phyloP scores from a whole-genome alignment of 1,284 basidiomycete genomes.

The Ganoderma multipileum region DNA sequence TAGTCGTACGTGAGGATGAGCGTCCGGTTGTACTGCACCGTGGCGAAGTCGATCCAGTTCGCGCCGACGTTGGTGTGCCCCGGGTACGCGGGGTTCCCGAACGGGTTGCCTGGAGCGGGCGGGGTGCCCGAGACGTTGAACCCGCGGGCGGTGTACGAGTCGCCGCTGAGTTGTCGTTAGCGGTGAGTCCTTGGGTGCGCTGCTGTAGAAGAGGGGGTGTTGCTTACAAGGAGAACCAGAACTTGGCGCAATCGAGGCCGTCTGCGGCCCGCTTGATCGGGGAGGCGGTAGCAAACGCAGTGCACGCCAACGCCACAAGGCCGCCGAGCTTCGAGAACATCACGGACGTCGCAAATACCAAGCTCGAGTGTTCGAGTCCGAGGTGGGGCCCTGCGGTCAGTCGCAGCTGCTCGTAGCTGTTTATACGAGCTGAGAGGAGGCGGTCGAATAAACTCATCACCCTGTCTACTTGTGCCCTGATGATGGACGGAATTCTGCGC shows the following conservation, averaged over 20 bases:
- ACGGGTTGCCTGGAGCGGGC: constrained; percentile 54
- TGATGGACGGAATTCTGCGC: too few species aligned
- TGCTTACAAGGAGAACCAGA: constrained; percentile 59
- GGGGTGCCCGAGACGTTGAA: constrained; percentile 50
- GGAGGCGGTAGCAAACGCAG: constrained; percentile 16
- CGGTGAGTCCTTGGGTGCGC: constrained; percentile 21
- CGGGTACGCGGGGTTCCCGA: constrained; percentile 66
- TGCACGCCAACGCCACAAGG: not conserved
- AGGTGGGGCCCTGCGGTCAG: not conserved
- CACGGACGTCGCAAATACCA: not conserved
- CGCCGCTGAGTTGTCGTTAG: constrained; percentile 49
- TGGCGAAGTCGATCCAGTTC: constrained; percentile 63
- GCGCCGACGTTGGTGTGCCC: constrained; percentile 60
- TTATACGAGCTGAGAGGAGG: constrained; percentile 19
- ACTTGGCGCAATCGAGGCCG: constrained; percentile 43
- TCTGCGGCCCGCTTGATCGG: constrained; percentile 39
- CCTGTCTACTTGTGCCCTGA: too few species aligned
- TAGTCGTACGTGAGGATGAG: constrained; percentile 64
- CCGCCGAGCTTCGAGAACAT: constrained; percentile 34
- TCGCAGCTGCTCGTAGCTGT: not conserved
- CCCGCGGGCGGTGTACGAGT: constrained; percentile 64
- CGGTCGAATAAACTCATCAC: constrained; percentile 7
- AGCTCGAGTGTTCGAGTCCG: too few species aligned
- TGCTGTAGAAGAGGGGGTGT: not conserved
- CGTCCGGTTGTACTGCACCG: constrained; percentile 57